Percentiles rank a stretch among this genome's conserved stretches.
phyloP scores from a whole-genome alignment of 805 yeast genomes.

The Candida germanica region DNA sequence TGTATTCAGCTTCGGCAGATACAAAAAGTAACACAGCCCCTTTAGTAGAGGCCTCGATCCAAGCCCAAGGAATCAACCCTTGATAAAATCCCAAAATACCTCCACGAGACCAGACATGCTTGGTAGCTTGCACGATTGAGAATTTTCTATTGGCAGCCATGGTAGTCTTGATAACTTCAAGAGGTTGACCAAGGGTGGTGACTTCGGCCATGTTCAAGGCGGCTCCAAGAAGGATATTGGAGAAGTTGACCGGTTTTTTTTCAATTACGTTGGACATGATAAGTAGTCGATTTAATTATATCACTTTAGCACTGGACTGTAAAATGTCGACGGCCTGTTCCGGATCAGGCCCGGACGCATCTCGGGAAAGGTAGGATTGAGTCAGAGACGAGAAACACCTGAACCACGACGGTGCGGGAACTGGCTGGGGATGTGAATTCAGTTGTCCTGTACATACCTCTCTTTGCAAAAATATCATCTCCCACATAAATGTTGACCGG shows the following conservation, averaged over 20 bases:
- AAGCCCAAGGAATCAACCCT: constrained; percentile 98
- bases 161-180: constrained; percentile 94
- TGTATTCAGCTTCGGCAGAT: constrained; percentile 87
- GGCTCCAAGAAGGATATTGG: constrained; percentile 91
- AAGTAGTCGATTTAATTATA: no score
- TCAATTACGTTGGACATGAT: constrained; percentile 32
- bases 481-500: no score
- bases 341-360: no score
- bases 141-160: constrained; percentile 95
- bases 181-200: constrained; percentile 93
- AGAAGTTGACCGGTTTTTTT: constrained; percentile 83
- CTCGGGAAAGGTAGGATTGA: no score
- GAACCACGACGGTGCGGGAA: no score
- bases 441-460: no score
- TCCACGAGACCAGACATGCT: constrained; percentile 88
- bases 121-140: constrained; percentile 62
- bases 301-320: no score
- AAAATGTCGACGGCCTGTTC: no score
- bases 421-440: no score
- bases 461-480: no score
- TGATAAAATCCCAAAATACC: constrained; percentile 92
- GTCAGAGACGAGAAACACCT: no score
- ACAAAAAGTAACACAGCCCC: constrained; percentile 95
- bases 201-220: constrained; percentile 90
- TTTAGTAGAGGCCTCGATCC: constrained; percentile 99